Evolutionary conservation across 306 rosid species (phyloP).

Genomic region (Canavalia gladiata): DNA sequence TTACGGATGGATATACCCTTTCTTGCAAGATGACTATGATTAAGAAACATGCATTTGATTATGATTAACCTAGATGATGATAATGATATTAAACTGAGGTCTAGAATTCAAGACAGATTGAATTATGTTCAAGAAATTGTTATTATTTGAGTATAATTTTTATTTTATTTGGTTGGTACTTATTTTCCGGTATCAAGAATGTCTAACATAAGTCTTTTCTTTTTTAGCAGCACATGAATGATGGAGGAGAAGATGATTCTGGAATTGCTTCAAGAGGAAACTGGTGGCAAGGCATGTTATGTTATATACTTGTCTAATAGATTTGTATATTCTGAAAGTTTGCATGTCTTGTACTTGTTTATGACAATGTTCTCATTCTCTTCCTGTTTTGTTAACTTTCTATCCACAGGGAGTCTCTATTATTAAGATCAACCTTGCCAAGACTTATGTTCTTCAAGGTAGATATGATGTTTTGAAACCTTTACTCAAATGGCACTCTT

Average conservation of each 20-base stretch:
- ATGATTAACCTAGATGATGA: neutral
- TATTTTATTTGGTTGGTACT: slow-evolving; percentile 4
- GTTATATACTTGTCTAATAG: neutral
- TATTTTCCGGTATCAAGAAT: neutral
- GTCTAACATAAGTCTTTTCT: slow-evolving; percentile 8
- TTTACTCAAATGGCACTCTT: neutral
- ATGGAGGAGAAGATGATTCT: slow-evolving; percentile 64
- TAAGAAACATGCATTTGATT: neutral
- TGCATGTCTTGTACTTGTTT: slow-evolving; percentile 18
- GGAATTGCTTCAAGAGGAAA: slow-evolving; percentile 82
- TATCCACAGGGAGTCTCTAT: slow-evolving; percentile 73
- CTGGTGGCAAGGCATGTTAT: slow-evolving; percentile 87
- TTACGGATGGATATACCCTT: neutral
- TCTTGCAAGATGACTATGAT: neutral
- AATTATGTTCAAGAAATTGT: neutral
- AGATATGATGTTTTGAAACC: slow-evolving; percentile 24
- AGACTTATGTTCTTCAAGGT: slow-evolving; percentile 62
- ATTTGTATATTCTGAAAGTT: slow-evolving; percentile 22
- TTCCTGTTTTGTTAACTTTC: slow-evolving; percentile 40
- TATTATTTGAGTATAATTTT: slow-evolving; percentile 9
- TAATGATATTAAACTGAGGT: neutral
- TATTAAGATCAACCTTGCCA: slow-evolving; percentile 61
- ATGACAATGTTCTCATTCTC: slow-evolving; percentile 37
- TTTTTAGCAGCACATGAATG: slow-evolving; percentile 59
- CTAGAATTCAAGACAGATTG: slow-evolving; percentile 1